phyloP scores from a whole-genome alignment of 345 rosid species.

The Eucalyptus erythrocorys region DNA sequence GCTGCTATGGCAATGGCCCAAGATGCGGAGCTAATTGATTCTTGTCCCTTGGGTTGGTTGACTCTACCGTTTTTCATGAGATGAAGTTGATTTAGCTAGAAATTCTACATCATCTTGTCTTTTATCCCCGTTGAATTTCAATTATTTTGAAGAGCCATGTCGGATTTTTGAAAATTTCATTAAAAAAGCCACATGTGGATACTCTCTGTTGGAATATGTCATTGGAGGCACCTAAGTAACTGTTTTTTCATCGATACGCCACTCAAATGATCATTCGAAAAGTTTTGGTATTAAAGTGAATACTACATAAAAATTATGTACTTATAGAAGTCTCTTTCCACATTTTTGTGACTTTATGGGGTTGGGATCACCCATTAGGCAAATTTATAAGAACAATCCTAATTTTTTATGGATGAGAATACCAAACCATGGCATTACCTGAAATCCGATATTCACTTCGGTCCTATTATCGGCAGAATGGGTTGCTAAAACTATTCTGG shows the following conservation, averaged over 20 bases:
- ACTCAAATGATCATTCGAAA: too few relatives aligned
- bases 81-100: not conserved
- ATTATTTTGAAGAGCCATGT: too few relatives aligned
- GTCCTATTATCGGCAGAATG: not conserved
- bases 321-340: not conserved
- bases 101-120: not conserved
- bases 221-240: too few relatives aligned
- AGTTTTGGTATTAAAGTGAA: too few relatives aligned
- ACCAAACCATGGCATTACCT: not conserved
- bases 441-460: not conserved
- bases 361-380: not conserved
- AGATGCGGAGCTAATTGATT: too few relatives aligned
- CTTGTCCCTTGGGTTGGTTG: not conserved
- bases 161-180: not conserved
- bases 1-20: not conserved
- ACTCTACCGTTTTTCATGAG: not conserved
- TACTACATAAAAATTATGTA: not conserved
- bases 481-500: too few relatives aligned
- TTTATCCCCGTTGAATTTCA: not conserved
- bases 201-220: fast-evolving
- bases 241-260: too few relatives aligned
- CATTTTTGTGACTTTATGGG: not conserved
- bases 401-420: not conserved
- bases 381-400: not conserved
- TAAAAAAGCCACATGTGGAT: not conserved